Evolutionary conservation across 2,329 filamentous ascomycete genomes (phyloP).

Genomic region (Aaosphaeria pasadenensis): DNA sequence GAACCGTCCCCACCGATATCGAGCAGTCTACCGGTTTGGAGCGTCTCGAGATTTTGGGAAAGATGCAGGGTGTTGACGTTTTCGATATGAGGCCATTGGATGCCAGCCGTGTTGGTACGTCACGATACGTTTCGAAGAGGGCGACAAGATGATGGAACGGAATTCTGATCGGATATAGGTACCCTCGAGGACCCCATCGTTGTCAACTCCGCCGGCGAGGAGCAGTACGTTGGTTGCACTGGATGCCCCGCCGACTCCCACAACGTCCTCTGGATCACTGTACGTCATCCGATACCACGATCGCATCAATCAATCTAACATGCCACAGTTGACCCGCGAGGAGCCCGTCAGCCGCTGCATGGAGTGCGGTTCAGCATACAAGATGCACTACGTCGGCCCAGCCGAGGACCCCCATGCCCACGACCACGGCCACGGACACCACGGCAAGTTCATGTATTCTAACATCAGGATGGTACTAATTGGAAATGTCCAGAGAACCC

Average conservation of each 20-base stretch:
- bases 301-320: slow-evolving; percentile 3
- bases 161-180: slow-evolving; percentile 48
- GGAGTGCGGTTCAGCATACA: slow-evolving; percentile 94
- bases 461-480: background rate
- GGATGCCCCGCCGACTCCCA: slow-evolving; percentile 92
- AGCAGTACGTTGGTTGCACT: slow-evolving; percentile 97
- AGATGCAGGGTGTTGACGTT: slow-evolving; percentile 97
- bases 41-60: slow-evolving; percentile 97
- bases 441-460: slow-evolving; percentile 11
- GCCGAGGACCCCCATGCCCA: slow-evolving; percentile 67
- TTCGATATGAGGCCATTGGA: slow-evolving; percentile 99
- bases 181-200: slow-evolving; percentile 83
- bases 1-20: slow-evolving; percentile 87
- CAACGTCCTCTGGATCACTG: slow-evolving; percentile 83
- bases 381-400: slow-evolving; percentile 95
- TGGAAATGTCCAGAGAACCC: slow-evolving; percentile 10
- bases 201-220: slow-evolving; percentile 87
- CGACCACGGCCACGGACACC: slow-evolving; percentile 49
- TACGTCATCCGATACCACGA: slow-evolving; percentile 49
- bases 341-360: slow-evolving; percentile 92
- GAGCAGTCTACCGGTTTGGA: slow-evolving; percentile 97
- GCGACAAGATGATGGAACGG: background rate
- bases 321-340: slow-evolving; percentile 70
- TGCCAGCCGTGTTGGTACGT: slow-evolving; percentile 76
- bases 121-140: background rate